A percentile compares a stretch with the other conserved stretches of the same genome.
phyloP scores from a whole-genome alignment of 2,329 filamentous ascomycete genomes.

The Daldinia sp. region DNA sequence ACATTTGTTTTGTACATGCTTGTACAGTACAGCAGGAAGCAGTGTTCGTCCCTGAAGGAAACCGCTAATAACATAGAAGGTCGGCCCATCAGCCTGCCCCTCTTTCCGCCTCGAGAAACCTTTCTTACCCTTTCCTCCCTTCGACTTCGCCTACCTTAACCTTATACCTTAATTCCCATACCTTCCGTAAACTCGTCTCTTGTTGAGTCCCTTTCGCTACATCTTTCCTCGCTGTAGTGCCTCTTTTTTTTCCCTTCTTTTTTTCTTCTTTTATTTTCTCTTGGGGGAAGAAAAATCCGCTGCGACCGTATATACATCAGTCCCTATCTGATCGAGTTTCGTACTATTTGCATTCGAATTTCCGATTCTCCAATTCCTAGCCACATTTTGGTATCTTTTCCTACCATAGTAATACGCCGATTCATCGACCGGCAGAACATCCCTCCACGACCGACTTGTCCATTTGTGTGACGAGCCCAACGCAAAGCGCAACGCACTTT shows the following conservation, averaged over 20 bases:
- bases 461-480: conserved; percentile 37
- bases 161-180: conserved; percentile 35
- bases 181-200: conserved; percentile 33
- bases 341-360: conserved; percentile 32
- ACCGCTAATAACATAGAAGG: conserved; percentile 34
- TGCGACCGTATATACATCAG: conserved; percentile 38
- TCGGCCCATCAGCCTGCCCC: conserved; percentile 38
- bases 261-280: conserved; percentile 16
- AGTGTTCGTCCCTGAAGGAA: conserved; percentile 22
- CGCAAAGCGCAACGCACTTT: conserved; percentile 30
- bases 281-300: conserved; percentile 21
- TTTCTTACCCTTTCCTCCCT: conserved; percentile 37
- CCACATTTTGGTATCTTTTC: conserved; percentile 38
- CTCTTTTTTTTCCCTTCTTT: conserved; percentile 17
- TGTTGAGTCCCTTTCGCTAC: conserved; percentile 40
- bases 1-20: conserved; percentile 10
- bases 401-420: conserved; percentile 39
- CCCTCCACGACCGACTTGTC: conserved; percentile 24
- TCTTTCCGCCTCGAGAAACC: conserved; percentile 39
- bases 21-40: conserved; percentile 16
- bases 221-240: conserved; percentile 31
- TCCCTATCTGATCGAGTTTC: conserved; percentile 29
- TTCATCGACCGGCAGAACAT: conserved; percentile 37
- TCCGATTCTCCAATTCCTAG: conserved; percentile 31
- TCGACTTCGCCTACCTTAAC: conserved; percentile 28